Percentiles rank a stretch among this genome's conserved stretches.
Conservation (phyloP, 1,284 basidiomycete genomes). For the Cryptococcus sp. region DNA sequence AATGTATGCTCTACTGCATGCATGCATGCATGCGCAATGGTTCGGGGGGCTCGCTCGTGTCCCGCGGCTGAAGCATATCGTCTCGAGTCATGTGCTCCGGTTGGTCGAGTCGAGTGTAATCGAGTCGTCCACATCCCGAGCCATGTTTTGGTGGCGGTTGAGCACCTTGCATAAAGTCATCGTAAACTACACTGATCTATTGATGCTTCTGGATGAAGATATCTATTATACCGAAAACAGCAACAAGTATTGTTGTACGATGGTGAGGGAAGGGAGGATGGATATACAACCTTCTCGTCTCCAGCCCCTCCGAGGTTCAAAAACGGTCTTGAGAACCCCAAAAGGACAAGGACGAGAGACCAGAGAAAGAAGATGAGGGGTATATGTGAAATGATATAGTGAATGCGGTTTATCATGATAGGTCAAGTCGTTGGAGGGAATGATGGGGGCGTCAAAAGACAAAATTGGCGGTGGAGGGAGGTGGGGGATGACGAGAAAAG, state of each 20-base stretch:
- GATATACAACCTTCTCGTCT: neutral
- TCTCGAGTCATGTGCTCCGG: neutral
- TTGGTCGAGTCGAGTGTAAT: neutral
- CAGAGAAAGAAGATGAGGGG: neutral
- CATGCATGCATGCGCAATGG: neutral
- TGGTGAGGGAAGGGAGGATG: neutral
- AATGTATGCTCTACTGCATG: neutral
- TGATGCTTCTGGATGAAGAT: neutral
- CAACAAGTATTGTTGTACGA: no score
- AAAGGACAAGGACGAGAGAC: neutral
- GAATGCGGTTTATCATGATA: conserved; percentile 1
- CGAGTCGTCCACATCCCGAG: neutral
- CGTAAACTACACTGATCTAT: neutral
- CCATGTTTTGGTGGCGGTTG: conserved; percentile 22
- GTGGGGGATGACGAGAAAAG: no score
- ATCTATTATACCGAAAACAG: neutral
- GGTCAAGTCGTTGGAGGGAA: neutral
- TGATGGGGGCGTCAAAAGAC: no score
- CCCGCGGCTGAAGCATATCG: neutral
- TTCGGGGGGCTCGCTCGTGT: neutral
- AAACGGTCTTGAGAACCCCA: neutral
- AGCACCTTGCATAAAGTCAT: conserved; percentile 25
- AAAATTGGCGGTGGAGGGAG: no score
- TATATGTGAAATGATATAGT: neutral
- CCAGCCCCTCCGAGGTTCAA: neutral